These are phyloP conservation scores for sunflower (Helianthus annuus) DNA, from an alignment of 129 eudicot species.

Conservation along the genomic window DNA sequence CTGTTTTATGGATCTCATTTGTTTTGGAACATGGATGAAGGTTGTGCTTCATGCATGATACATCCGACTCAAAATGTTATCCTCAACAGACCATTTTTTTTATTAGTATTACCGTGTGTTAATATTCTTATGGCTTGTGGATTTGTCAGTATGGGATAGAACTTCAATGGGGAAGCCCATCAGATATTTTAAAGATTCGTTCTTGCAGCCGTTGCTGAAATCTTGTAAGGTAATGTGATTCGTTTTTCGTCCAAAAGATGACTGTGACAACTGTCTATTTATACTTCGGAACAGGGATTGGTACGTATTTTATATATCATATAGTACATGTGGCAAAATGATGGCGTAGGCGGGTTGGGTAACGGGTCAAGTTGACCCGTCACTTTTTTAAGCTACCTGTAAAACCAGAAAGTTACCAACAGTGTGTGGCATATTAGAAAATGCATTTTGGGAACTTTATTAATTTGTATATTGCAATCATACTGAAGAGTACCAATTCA, in stretches of 20 bases:
- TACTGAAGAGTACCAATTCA: not conserved
- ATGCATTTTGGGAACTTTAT: not conserved
- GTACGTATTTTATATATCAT: not conserved
- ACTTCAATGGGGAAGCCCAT: constrained; percentile 79
- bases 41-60: not conserved
- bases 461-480: too few species aligned
- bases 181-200: constrained; percentile 70
- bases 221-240: constrained; percentile 76
- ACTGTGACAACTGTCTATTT: not conserved
- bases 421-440: not conserved
- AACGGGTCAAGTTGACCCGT: not conserved
- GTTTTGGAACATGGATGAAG: constrained; percentile 8
- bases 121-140: not conserved
- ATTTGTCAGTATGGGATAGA: constrained; percentile 68
- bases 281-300: constrained; percentile 4
- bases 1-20: constrained; percentile 1
- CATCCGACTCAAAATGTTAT: not conserved
- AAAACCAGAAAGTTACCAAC: not conserved
- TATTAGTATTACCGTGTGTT: not conserved
- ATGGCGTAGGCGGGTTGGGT: not conserved
- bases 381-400: not conserved
- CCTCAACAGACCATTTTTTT: not conserved
- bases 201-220: constrained; percentile 90
- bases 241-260: too few species aligned
- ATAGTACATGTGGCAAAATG: not conserved